These are phyloP conservation scores for Penicillium sp. DNA, from an alignment of 2,329 filamentous ascomycete genomes.

Conservation along the genomic window DNA sequence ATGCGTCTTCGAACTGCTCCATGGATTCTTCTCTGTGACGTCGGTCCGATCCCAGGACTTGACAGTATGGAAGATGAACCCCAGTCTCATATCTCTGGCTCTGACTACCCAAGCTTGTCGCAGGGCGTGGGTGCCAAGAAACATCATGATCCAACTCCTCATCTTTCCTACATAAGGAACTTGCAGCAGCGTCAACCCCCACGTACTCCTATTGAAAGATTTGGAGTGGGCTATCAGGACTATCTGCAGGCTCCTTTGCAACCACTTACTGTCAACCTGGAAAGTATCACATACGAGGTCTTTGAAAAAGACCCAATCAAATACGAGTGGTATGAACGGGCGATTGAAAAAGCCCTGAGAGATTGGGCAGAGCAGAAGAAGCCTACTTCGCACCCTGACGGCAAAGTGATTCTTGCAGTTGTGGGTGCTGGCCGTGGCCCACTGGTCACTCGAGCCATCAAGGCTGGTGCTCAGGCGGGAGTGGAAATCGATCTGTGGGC, in stretches of 20 bases:
- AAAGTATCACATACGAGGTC: slow-evolving; percentile 96
- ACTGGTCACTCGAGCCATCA: slow-evolving; percentile 80
- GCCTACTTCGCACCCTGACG: slow-evolving; percentile 68
- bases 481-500: slow-evolving; percentile 85
- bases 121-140: slow-evolving; percentile 60
- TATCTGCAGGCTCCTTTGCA: slow-evolving; percentile 94
- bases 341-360: slow-evolving; percentile 73
- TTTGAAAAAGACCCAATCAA: slow-evolving; percentile 99
- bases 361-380: slow-evolving; percentile 75
- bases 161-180: slow-evolving; percentile 80
- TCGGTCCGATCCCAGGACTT: slow-evolving; percentile 54
- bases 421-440: slow-evolving; percentile 92
- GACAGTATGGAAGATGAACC: slow-evolving; percentile 26
- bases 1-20: slow-evolving; percentile 58
- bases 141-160: slow-evolving; percentile 57
- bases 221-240: slow-evolving; percentile 77
- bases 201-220: slow-evolving; percentile 61
- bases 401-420: slow-evolving; percentile 80
- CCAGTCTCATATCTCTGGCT: slow-evolving; percentile 19
- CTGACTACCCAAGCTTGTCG: slow-evolving; percentile 66
- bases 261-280: slow-evolving; percentile 91
- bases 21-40: slow-evolving; percentile 60
- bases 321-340: slow-evolving; percentile 90
- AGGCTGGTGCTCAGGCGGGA: slow-evolving; percentile 72
- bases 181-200: slow-evolving; percentile 78